Evolutionary conservation across 2,329 filamentous ascomycete genomes (phyloP).

Genomic region (Phoma sp.): DNA sequence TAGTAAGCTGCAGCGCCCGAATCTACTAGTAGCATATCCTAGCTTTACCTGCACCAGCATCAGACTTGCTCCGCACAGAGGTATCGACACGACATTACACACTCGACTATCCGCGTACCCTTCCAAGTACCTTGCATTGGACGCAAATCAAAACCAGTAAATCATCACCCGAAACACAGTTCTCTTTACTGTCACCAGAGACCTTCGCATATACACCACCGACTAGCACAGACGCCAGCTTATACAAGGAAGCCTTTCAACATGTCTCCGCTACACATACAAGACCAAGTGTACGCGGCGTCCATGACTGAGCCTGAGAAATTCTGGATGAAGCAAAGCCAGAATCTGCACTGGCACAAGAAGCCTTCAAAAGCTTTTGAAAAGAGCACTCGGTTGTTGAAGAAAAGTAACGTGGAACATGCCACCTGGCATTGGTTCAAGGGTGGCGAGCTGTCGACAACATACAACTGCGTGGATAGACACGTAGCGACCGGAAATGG

Average conservation of each 20-base stretch:
- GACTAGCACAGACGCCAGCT: not conserved
- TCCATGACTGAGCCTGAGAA: slow-evolving; percentile 72
- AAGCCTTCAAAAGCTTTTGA: slow-evolving; percentile 69
- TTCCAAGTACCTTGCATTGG: too few relatives aligned
- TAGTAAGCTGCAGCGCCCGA: too few relatives aligned
- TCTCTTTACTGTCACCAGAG: not conserved
- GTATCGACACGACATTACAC: too few relatives aligned
- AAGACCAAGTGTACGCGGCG: slow-evolving; percentile 57
- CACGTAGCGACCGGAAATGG: slow-evolving; percentile 82
- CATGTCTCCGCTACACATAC: slow-evolving; percentile 38
- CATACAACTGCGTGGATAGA: slow-evolving; percentile 88
- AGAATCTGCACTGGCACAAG: slow-evolving; percentile 80
- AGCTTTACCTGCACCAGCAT: too few relatives aligned
- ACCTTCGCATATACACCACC: not conserved
- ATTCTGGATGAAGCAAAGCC: slow-evolving; percentile 79
- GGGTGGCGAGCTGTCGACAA: slow-evolving; percentile 85
- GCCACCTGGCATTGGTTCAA: slow-evolving; percentile 90
- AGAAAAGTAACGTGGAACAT: slow-evolving; percentile 65
- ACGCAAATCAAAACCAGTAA: too few relatives aligned
- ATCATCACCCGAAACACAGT: not conserved
- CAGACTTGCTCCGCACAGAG: too few relatives aligned
- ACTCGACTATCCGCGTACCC: too few relatives aligned
- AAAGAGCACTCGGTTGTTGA: slow-evolving; percentile 66
- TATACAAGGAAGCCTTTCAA: not conserved
- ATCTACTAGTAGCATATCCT: not conserved